Evolutionary conservation across 1,284 basidiomycete species (phyloP).

Genomic region (Sporisorium reilianum): DNA sequence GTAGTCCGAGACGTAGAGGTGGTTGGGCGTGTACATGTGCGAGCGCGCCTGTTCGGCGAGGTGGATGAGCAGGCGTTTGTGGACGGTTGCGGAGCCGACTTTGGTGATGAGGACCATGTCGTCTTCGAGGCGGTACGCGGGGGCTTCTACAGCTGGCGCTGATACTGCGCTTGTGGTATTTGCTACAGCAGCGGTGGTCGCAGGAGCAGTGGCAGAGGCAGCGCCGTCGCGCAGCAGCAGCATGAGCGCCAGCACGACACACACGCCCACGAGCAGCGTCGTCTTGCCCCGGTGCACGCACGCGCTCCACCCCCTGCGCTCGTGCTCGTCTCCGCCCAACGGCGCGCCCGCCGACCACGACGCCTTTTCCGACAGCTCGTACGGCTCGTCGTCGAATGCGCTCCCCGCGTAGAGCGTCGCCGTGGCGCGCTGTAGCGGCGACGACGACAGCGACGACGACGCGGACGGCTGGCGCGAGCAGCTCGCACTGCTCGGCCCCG

Average conservation of each 20-base stretch:
- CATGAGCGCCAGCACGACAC: slow-evolving; percentile 15
- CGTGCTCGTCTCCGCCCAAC: not conserved
- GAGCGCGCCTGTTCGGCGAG: slow-evolving; percentile 18
- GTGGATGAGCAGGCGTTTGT: slow-evolving; percentile 37
- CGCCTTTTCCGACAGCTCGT: slow-evolving; percentile 14
- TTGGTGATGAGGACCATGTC: slow-evolving; percentile 51
- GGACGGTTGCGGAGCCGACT: slow-evolving; percentile 36
- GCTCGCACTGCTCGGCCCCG: too few species aligned
- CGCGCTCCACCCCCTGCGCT: not conserved
- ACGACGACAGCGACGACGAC: slow-evolving; percentile 9
- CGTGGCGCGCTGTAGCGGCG: slow-evolving; percentile 5
- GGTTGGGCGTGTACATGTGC: slow-evolving; percentile 24
- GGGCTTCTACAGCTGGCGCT: too few species aligned
- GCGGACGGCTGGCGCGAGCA: slow-evolving; percentile 7
- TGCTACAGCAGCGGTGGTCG: too few species aligned
- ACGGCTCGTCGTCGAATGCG: slow-evolving; percentile 3
- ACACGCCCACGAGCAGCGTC: slow-evolving; percentile 14
- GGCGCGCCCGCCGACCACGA: not conserved
- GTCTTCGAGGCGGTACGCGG: slow-evolving; percentile 26
- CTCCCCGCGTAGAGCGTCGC: not conserved
- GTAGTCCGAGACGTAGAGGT: slow-evolving; percentile 39
- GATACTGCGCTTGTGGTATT: not conserved
- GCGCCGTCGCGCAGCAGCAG: slow-evolving; percentile 4
- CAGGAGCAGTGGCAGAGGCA: not conserved
- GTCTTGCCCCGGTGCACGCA: slow-evolving; percentile 7